phyloP scores from a whole-genome alignment of 805 yeast species.

The Cyberlindnera veronae region DNA sequence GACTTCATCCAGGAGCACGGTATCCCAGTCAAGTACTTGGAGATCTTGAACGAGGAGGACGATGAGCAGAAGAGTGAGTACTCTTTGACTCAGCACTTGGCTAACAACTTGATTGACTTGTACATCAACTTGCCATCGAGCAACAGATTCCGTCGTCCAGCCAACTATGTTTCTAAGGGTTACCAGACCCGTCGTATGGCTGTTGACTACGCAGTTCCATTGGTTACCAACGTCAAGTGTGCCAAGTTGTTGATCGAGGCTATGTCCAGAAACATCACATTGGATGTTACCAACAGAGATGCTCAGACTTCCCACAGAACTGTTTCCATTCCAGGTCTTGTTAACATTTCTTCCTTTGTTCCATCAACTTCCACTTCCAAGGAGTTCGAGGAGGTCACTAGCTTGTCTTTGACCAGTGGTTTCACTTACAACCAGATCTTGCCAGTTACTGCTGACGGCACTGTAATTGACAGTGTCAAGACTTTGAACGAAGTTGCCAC shows the following conservation, averaged over 20 bases:
- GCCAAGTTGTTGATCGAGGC: conserved; percentile 96
- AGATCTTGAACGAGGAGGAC: conserved; percentile 68
- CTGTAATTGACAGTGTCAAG: conserved; percentile 59
- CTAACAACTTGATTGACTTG: conserved; percentile 92
- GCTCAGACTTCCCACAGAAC: conserved; percentile 89
- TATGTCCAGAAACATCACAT: conserved; percentile 59
- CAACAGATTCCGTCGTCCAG: conserved; percentile 97
- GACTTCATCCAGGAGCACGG: conserved; percentile 95
- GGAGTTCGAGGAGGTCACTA: conserved; percentile 66
- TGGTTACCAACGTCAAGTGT: conserved; percentile 95
- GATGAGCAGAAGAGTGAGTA: conserved; percentile 87
- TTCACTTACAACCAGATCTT: conserved; percentile 81
- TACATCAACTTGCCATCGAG: conserved; percentile 96
- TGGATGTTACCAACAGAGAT: conserved; percentile 74
- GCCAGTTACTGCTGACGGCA: conserved; percentile 66
- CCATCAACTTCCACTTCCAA: conserved; percentile 54
- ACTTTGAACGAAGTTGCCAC: conserved; percentile 60
- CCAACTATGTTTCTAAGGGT: conserved; percentile 96
- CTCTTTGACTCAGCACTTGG: conserved; percentile 93
- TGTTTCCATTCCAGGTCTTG: conserved; percentile 78
- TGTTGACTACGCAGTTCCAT: conserved; percentile 95
- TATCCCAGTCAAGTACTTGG: conserved; percentile 92
- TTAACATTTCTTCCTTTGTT: conserved; percentile 75
- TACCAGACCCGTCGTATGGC: conserved; percentile 99
- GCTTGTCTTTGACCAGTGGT: conserved; percentile 76